phyloP scores from a whole-genome alignment of 257 asterid species.

The Eustoma russellianum region DNA sequence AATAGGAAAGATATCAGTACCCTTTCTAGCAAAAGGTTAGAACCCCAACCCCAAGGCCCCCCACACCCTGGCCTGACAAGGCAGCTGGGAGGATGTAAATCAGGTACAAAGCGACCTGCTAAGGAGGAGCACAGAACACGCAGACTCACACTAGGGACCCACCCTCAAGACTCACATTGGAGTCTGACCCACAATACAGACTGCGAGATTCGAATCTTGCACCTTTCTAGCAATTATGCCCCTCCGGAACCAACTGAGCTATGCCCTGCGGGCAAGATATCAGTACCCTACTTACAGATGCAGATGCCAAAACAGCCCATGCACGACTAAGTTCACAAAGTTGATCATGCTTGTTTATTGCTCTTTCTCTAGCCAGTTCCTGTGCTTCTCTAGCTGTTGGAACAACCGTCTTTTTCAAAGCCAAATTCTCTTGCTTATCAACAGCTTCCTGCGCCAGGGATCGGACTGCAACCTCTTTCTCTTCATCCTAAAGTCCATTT shows the following conservation, averaged over 20 bases:
- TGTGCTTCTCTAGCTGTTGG: conserved; percentile 68
- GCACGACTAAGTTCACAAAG: conserved; percentile 87
- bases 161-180: too few species aligned
- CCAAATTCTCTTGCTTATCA: conserved; percentile 46
- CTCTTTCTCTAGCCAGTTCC: conserved; percentile 65
- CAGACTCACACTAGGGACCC: too few species aligned
- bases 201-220: too few species aligned
- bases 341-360: conserved; percentile 65
- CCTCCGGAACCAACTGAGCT: too few species aligned
- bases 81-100: too few species aligned
- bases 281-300: conserved; percentile 47
- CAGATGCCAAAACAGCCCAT: conserved; percentile 84
- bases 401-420: conserved; percentile 54
- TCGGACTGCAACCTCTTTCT: conserved; percentile 46
- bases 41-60: too few species aligned
- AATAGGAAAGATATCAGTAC: not conserved
- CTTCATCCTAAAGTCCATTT: conserved; percentile 52
- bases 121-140: too few species aligned
- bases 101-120: too few species aligned
- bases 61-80: too few species aligned
- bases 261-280: not conserved
- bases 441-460: conserved; percentile 36
- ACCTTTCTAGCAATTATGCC: too few species aligned
- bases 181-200: too few species aligned
- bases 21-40: too few species aligned